Evolutionary conservation across 2,329 filamentous ascomycete species (phyloP), one percentile per base, ranked within the genome.

Genomic region (Blastomyces emzantsi): DNA sequence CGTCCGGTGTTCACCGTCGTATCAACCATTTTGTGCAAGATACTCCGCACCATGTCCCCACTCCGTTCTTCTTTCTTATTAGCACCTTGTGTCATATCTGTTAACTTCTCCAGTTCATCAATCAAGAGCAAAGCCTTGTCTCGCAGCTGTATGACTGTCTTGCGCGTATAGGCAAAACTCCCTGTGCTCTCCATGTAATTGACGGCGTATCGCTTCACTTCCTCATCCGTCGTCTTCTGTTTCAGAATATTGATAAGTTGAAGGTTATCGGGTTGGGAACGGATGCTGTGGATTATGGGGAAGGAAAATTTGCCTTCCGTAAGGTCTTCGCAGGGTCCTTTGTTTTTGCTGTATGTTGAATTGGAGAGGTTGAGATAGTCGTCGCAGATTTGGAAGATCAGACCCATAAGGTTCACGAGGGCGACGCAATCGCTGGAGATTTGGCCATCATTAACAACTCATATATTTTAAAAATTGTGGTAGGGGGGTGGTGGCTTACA

Each of bases 171-270:
- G 62, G 87, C 87, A 73, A 99, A 97, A 73, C 89, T 96, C 47
- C 92, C 92, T 0, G 89, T 95, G 67, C 83, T 81, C 75, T 96
- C 87, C 91, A 99, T 96, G 74, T 96, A 96, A 56, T 82, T 82
- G 25, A 97, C 87, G 2, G 94, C 94, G 74, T 96, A 97, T 65
- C 85, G 80, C 80, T 96, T 96, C 62, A 96, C 89, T 69, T 92
- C 88, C 62, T 89, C 85, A 70, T 96, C 88, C 9, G 81, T 83
- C 1, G 91, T 90, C 77, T 91, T 92, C 76, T 96, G 91, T 77
- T 90, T 90, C 52, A 96, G 80, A 62, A 96, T 96, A 73, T 94
- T 96, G 75, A 97, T 84, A 63, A 99, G 83, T 71, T 95, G 22
- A 85, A 90, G 73, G 63, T 78, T 79, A 3, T 70, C 70, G 2